These are phyloP conservation scores for Candolleomyces efflorescens DNA, from an alignment of 768 basidiomycete species.

Conservation along the genomic window DNA sequence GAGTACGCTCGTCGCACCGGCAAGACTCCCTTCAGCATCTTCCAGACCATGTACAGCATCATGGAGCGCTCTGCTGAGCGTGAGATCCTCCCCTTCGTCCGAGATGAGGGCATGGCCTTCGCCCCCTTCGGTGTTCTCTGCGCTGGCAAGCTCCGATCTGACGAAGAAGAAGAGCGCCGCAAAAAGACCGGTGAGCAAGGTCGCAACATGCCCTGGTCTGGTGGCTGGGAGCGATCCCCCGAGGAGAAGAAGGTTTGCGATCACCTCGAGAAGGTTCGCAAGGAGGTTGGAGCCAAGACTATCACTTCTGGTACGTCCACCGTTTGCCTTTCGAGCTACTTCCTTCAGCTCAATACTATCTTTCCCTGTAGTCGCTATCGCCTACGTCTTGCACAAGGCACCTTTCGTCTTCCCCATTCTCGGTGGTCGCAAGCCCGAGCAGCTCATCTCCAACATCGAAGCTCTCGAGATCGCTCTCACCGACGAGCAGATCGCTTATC, in stretches of 20 bases:
- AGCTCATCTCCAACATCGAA: constrained; percentile 38
- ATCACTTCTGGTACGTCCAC: constrained; percentile 35
- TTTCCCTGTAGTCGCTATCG: constrained; percentile 35
- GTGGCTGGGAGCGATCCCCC: background rate
- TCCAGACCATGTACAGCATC: constrained; percentile 11
- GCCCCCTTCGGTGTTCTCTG: constrained; percentile 28
- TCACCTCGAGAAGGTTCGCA: constrained; percentile 42
- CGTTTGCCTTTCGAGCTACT: background rate
- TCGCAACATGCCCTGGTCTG: constrained; percentile 1
- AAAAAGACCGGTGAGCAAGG: constrained; percentile 3
- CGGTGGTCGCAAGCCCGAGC: constrained; percentile 32
- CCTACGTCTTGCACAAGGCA: constrained; percentile 49
- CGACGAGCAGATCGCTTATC: constrained; percentile 31
- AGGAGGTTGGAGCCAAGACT: constrained; percentile 38
- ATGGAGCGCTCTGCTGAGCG: constrained; percentile 12
- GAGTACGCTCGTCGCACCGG: constrained; percentile 10
- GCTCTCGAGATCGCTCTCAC: constrained; percentile 37
- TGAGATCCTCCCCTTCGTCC: constrained; percentile 25
- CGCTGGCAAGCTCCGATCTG: constrained; percentile 45
- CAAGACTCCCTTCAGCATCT: constrained; percentile 11
- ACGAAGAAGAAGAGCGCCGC: constrained; percentile 21
- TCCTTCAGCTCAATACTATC: background rate
- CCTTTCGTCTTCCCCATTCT: constrained; percentile 46
- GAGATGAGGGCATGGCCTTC: constrained; percentile 30
- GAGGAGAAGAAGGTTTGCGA: constrained; percentile 16